A percentile compares a stretch with the other conserved stretches of the same genome.
Conservation (phyloP, 768 basidiomycete species). For the Galerina sulciceps region DNA sequence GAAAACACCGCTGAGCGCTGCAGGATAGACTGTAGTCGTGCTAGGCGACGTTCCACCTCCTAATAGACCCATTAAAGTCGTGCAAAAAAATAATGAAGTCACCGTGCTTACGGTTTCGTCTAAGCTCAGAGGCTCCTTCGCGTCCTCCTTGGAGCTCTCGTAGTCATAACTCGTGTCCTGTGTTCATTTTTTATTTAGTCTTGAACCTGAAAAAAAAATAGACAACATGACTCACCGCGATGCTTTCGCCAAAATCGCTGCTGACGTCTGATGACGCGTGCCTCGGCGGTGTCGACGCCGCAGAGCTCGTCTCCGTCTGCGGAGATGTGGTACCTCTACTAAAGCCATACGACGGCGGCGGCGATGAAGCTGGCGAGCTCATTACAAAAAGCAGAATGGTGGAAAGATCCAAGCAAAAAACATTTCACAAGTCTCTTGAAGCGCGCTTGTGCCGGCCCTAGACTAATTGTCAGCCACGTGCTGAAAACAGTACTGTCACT, state of each 20-base stretch:
- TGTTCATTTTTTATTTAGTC: not conserved
- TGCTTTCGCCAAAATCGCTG: constrained; percentile 18
- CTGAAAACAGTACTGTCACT: not conserved
- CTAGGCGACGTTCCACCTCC: constrained; percentile 54
- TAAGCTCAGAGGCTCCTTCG: constrained; percentile 1
- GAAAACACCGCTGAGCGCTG: constrained; percentile 82
- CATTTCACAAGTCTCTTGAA: not conserved
- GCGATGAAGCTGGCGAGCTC: constrained; percentile 27
- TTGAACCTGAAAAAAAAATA: not conserved
- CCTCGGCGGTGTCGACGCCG: constrained; percentile 28
- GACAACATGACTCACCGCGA: not conserved
- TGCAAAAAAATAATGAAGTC: not conserved
- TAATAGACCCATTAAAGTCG: constrained; percentile 19
- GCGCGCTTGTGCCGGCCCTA: constrained; percentile 24
- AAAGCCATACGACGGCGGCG: constrained; percentile 13
- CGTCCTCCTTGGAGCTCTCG: constrained; percentile 8
- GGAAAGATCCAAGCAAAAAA: not conserved
- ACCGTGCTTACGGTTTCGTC: constrained; percentile 6
- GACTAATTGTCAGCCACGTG: not conserved
- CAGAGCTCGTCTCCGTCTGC: constrained; percentile 22
- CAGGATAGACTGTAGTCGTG: constrained; percentile 66
- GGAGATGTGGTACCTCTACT: constrained; percentile 10
- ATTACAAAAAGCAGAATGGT: constrained; percentile 10
- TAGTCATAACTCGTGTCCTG: constrained; percentile 15
- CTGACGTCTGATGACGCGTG: constrained; percentile 27